Evolutionary conservation across 352 stramenopile species (phyloP), one percentile per base, ranked within the genome.

Genomic region (Phytophthora sp.): DNA sequence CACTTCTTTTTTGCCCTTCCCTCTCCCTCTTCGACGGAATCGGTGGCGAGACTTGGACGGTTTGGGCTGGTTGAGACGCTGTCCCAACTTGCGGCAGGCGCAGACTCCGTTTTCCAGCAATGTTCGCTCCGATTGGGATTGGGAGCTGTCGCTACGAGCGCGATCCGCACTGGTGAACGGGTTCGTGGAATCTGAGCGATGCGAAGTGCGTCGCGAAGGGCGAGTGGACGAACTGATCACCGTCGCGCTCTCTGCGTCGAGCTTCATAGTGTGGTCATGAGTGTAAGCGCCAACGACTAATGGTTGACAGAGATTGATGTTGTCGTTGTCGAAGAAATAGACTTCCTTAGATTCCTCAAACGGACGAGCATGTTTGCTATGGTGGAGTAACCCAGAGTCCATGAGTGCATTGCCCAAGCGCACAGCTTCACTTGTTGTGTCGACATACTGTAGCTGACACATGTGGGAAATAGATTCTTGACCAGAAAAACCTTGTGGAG

Each of bases 351-450:
- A 68, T 39, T 54, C 45, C 30, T 85, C 74, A 54, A 88, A 85
- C n/a, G 74, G 69, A 4, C 57, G 59, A 15, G 68, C 47, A 29
- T 89, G 80, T 47, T 86, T 86, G 20, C 68, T 50, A 61, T 89
- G 80, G 47, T 88, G 80, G 30, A 88, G 61, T 29, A 85, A 51
- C 11, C 78, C 78, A 6, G 78, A 77, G 57, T 89, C 78, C 80
- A 89, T 88, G 29, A 90, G 68, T 12, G 77, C 77, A 44, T 90
- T 88, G 24, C 81, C 81, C n/a, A 90, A 36, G n/a, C 77, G 79
- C 3, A 85, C 51, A 30, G 72, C 79, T 69, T 90, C 79, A 33
- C 71, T 79, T 5, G 53, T 50, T 1, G 49, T 64, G 24, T 75
- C 57, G 12, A 86, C 81, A 51, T 81, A 88, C 59, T 81, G 56